Evolutionary conservation across 805 yeast genomes (phyloP).

Genomic region (Cyberlindnera misumaiensis): DNA sequence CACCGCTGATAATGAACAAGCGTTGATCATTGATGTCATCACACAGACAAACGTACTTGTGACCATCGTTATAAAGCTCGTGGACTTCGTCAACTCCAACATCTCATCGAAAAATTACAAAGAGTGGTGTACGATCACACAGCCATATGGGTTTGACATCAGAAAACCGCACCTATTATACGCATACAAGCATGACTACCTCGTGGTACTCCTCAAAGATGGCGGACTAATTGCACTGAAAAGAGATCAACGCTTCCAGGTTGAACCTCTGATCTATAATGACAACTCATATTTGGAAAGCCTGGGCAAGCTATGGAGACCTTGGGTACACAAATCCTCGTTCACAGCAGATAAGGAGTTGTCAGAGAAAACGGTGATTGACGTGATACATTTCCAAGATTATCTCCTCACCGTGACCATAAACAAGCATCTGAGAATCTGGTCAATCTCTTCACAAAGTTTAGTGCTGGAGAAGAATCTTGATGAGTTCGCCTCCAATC

Average conservation of each 20-base stretch:
- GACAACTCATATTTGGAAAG: constrained; percentile 43
- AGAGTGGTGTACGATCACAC: constrained; percentile 62
- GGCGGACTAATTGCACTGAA: constrained; percentile 66
- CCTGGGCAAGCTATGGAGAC: constrained; percentile 27
- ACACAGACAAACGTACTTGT: constrained; percentile 45
- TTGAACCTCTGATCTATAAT: constrained; percentile 44
- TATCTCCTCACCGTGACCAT: constrained; percentile 45
- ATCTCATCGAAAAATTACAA: constrained; percentile 13
- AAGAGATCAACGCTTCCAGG: constrained; percentile 16
- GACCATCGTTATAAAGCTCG: constrained; percentile 37
- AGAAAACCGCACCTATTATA: constrained; percentile 49
- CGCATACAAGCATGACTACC: constrained; percentile 35
- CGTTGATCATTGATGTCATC: constrained; percentile 45
- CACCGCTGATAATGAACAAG: constrained; percentile 18
- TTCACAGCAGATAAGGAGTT: constrained; percentile 36
- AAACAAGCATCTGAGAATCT: constrained; percentile 47
- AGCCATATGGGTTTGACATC: constrained; percentile 58
- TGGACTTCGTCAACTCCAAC: constrained; percentile 32
- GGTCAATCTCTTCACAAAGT: constrained; percentile 41
- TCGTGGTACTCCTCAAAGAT: constrained; percentile 60
- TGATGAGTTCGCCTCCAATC: constrained; percentile 7
- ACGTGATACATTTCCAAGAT: constrained; percentile 21
- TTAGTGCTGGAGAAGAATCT: constrained; percentile 24
- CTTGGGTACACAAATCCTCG: constrained; percentile 19
- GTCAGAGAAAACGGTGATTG: constrained; percentile 29